A percentile compares a stretch with the other conserved stretches of the same genome.
Evolutionary conservation across 768 basidiomycete species (phyloP).

Genomic region (Leccinum subtestaceum): DNA sequence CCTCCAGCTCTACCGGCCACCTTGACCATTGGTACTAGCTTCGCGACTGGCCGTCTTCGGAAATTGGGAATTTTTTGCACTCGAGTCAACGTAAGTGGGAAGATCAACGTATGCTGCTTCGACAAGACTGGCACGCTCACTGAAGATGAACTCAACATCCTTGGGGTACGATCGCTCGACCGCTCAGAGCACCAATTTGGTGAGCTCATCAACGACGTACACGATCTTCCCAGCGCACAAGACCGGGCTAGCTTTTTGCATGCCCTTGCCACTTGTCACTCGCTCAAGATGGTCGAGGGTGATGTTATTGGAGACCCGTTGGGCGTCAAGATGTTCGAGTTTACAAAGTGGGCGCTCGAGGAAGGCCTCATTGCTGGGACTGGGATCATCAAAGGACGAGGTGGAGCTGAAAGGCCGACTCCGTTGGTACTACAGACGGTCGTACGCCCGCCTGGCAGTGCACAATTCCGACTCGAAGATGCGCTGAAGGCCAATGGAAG

Average conservation of each 20-base stretch:
- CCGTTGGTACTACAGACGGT: slow-evolving; percentile 96
- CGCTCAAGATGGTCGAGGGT: slow-evolving; percentile 86
- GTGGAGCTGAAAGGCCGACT: slow-evolving; percentile 65
- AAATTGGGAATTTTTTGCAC: slow-evolving; percentile 90
- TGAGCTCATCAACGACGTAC: slow-evolving; percentile 82
- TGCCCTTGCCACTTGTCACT: slow-evolving; percentile 93
- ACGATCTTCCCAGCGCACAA: slow-evolving; percentile 71
- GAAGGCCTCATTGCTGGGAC: slow-evolving; percentile 78
- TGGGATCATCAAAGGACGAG: slow-evolving; percentile 64
- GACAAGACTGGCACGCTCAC: slow-evolving; percentile 99
- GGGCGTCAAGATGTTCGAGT: slow-evolving; percentile 97
- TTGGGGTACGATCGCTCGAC: slow-evolving; percentile 89
- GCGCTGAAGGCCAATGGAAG: slow-evolving; percentile 81
- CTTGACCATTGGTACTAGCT: slow-evolving; percentile 94
- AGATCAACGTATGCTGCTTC: slow-evolving; percentile 96
- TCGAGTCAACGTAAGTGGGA: slow-evolving; percentile 91
- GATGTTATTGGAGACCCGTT: slow-evolving; percentile 93
- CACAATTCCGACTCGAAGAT: slow-evolving; percentile 87
- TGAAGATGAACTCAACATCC: slow-evolving; percentile 95
- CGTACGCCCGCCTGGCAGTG: slow-evolving; percentile 92
- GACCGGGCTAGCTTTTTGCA: slow-evolving; percentile 86
- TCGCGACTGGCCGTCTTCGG: slow-evolving; percentile 85
- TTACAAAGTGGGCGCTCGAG: slow-evolving; percentile 93
- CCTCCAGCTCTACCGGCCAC: slow-evolving; percentile 97
- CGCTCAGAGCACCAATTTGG: slow-evolving; percentile 77